A percentile compares a stretch with the other conserved stretches of the same genome.
phyloP scores from a whole-genome alignment of 306 rosid species.

The peach (Prunus persica) region Prunus_persica_NCBIv2 NC_034016.1:22379001-22379500 shows the following conservation, averaged over 20 bases:
- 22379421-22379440: constrained; percentile 39
- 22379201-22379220: constrained; percentile 69
- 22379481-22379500: too few relatives aligned
- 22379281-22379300: constrained; percentile 55
- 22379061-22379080: constrained; percentile 58
- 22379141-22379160: constrained; percentile 39
- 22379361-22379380: constrained; percentile 49
- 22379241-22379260: constrained; percentile 19
- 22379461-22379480: background rate
- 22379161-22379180: constrained; percentile 60
- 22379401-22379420: constrained; percentile 39
- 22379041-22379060: constrained; percentile 53
- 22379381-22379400: constrained; percentile 49
- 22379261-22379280: constrained; percentile 53
- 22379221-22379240: constrained; percentile 57
- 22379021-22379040: constrained; percentile 39
- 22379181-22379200: constrained; percentile 65
- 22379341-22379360: constrained; percentile 29
- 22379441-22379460: background rate
- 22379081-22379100: constrained; percentile 68
- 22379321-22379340: constrained; percentile 32
- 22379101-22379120: constrained; percentile 23
- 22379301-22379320: constrained; percentile 43
- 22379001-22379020: constrained; percentile 15
- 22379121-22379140: constrained; percentile 8